Percentiles rank a stretch among this genome's conserved stretches.
phyloP scores from a whole-genome alignment of 1,284 basidiomycete genomes.

The Pseudozyma sp. region DNA sequence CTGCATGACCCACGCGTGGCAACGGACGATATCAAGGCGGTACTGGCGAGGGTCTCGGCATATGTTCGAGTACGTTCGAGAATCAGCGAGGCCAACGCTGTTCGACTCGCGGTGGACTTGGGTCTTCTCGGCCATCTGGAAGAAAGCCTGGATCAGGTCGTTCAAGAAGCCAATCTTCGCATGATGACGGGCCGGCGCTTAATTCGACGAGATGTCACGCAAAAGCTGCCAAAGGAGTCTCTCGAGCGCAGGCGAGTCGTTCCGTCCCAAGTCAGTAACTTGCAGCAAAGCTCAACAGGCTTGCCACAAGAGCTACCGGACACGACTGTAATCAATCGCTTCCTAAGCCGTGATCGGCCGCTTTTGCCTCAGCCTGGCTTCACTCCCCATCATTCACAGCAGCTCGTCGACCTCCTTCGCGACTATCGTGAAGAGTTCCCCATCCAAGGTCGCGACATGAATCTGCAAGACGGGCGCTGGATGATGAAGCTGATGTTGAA shows the following conservation, averaged over 20 bases:
- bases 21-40: neutral
- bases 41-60: neutral
- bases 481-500: neutral
- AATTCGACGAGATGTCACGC: slow-evolving; percentile 2
- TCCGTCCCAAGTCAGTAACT: neutral
- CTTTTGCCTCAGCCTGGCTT: neutral
- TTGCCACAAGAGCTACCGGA: neutral
- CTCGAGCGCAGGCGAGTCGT: neutral
- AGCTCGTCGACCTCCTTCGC: neutral
- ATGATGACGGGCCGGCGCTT: neutral
- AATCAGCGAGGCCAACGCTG: neutral
- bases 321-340: neutral
- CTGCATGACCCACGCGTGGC: neutral
- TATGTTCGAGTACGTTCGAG: neutral
- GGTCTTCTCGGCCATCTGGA: slow-evolving; percentile 11
- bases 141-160: slow-evolving; percentile 5
- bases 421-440: neutral
- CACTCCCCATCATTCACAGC: neutral
- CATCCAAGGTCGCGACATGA: neutral
- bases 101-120: neutral
- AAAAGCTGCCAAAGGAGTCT: no score
- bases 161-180: slow-evolving; percentile 4
- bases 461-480: neutral
- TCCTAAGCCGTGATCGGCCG: neutral
- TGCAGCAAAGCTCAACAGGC: no score